These are phyloP conservation scores for Xanthoconium stramineum DNA, from an alignment of 768 basidiomycete genomes.

Conservation along the genomic window DNA sequence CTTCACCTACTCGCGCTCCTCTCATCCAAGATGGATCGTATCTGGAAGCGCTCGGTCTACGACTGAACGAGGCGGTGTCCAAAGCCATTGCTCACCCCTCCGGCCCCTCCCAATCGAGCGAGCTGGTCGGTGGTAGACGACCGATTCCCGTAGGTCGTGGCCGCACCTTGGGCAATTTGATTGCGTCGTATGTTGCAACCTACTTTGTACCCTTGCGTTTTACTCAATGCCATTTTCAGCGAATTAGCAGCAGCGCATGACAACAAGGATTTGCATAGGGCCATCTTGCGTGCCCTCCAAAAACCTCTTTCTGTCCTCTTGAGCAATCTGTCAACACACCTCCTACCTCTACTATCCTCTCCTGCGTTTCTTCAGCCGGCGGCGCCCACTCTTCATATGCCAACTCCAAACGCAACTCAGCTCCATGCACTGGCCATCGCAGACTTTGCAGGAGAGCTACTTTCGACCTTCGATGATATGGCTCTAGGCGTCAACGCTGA, in stretches of 20 bases:
- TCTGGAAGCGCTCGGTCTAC: constrained; percentile 70
- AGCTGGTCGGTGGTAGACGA: constrained; percentile 61
- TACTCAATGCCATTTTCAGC: constrained; percentile 35
- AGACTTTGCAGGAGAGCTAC: constrained; percentile 69
- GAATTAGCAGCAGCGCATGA: constrained; percentile 65
- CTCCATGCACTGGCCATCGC: constrained; percentile 67
- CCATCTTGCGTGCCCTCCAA: constrained; percentile 70
- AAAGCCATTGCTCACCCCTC: constrained; percentile 67
- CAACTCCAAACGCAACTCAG: constrained; percentile 63
- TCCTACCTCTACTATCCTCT: constrained; percentile 65
- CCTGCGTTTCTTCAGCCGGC: constrained; percentile 54
- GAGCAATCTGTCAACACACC: constrained; percentile 63
- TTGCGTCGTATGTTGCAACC: constrained; percentile 57
- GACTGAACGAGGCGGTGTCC: constrained; percentile 78
- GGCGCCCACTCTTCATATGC: constrained; percentile 46
- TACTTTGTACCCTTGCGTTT: constrained; percentile 9
- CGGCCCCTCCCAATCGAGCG: constrained; percentile 48
- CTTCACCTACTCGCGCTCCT: constrained; percentile 36
- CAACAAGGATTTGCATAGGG: constrained; percentile 62
- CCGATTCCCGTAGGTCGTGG: constrained; percentile 78
- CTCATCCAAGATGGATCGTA: constrained; percentile 78
- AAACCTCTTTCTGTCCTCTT: constrained; percentile 74
- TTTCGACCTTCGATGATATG: constrained; percentile 67
- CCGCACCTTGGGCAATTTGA: constrained; percentile 59
- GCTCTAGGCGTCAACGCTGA: constrained; percentile 61